Evolutionary conservation across 331 rosid species (phyloP), one percentile per base, ranked within the genome.

Genomic region (Arachis monticola): DNA sequence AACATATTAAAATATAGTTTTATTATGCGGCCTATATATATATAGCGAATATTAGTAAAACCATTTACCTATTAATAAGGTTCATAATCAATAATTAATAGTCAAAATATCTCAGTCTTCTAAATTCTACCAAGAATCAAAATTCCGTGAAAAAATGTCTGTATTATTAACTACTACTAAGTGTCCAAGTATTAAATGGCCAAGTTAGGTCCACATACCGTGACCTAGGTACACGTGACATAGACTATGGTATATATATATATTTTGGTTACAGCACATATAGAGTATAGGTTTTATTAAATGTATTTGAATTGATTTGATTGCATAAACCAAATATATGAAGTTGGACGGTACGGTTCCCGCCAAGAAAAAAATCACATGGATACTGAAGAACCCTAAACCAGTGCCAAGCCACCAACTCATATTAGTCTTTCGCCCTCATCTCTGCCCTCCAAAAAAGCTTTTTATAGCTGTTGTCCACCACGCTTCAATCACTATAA

Each of bases 381-480:
- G 73, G 64, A 59, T 45, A 32, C 55, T 38, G 27, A 8, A 31
- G 40, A 56, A 56, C 64, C 60, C 53, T 50, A 76, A 76, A 70
- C 74, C 14, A 70, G 38, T 67, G 40, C 69, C 70, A 75, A 64
- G 55, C 5, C n/a, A 48, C 55, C 55, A 48, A 48, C 74, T 62
- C 71, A 53, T 52, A 60, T 22, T 17, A 17, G 22, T 17, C 22
- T 17, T 17, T 17, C 22, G 5, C 51, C 63, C 55, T 60, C 50
- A 51, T 82, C 52, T 46, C 76, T 67, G 55, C 60, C 4, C 22
- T 62, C 80, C 22, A 17, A 17, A 9, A 27, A 13, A 60, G 69
- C 71, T 78, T 17, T 17, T 79, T 75, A 60, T 60, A 83, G 83
- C 85, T 84, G 85, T 73, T 11, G 6, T 64, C 81, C 85, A 84